Percentiles rank a stretch among this genome's conserved stretches.
phyloP scores from a whole-genome alignment of 345 rosid genomes.

The Erucastrum elatum region DNA sequence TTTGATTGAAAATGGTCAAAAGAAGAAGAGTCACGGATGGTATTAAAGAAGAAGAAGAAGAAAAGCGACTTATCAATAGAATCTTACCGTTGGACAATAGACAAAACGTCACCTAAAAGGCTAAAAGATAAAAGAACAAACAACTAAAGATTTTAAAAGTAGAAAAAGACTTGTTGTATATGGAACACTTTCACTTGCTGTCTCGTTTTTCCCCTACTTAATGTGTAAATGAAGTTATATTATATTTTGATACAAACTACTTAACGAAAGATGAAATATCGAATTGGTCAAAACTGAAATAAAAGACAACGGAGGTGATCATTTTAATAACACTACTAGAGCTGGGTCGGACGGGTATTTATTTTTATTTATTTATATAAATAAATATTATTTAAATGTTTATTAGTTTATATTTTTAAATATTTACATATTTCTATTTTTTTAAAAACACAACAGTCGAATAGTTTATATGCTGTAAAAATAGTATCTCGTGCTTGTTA shows the following conservation, averaged over 20 bases:
- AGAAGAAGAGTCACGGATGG: slow-evolving; percentile 36
- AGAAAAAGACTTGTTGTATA: slow-evolving; percentile 1
- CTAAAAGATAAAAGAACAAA: slow-evolving; percentile 17
- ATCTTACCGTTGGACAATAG: slow-evolving; percentile 40
- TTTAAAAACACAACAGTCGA: no score
- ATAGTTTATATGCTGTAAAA: no score
- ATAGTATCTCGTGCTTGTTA: no score
- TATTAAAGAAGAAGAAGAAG: slow-evolving; percentile 9
- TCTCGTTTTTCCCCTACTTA: not conserved
- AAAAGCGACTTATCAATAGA: slow-evolving; percentile 37
- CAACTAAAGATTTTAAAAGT: slow-evolving; percentile 12
- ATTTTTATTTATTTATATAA: no score
- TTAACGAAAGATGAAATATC: not conserved
- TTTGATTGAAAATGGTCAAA: slow-evolving; percentile 36
- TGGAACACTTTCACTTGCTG: slow-evolving; percentile 14
- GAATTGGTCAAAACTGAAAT: slow-evolving; percentile 15
- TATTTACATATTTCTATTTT: no score
- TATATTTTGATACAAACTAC: not conserved
- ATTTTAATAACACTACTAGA: not conserved
- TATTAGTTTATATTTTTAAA: no score
- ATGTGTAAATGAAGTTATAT: not conserved
- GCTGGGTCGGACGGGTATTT: no score
- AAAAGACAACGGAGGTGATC: slow-evolving; percentile 25
- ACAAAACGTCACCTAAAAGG: slow-evolving; percentile 30
- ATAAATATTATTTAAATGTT: no score